Evolutionary conservation across 2,329 filamentous ascomycete species (phyloP).

Genomic region (Cytospora piceicola): DNA sequence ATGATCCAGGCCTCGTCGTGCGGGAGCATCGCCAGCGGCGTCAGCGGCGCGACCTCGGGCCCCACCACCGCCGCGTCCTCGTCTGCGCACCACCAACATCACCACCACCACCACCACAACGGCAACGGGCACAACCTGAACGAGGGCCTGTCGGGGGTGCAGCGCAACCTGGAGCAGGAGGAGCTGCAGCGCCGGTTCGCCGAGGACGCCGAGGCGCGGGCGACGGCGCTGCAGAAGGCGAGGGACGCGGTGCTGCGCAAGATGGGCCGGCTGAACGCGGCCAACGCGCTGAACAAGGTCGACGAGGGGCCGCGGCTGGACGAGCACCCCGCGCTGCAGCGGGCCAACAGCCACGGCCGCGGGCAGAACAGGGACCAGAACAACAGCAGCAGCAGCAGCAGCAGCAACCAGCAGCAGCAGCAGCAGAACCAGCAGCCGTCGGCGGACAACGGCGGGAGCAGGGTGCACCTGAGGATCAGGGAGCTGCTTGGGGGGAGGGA

Average conservation of each 20-base stretch:
- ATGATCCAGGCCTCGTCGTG: constrained; percentile 27
- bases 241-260: constrained; percentile 64
- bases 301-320: constrained; percentile 26
- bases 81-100: neutral
- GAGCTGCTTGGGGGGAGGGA: constrained; percentile 30
- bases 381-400: neutral
- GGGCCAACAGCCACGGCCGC: constrained; percentile 29
- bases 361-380: neutral
- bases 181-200: constrained; percentile 59
- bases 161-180: constrained; percentile 62
- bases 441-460: constrained; percentile 29
- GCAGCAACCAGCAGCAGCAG: neutral
- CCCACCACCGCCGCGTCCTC: neutral
- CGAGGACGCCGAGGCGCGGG: constrained; percentile 59
- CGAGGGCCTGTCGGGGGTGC: constrained; percentile 58
- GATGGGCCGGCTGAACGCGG: constrained; percentile 48
- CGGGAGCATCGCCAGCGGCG: constrained; percentile 22
- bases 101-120: constrained; percentile 8
- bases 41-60: constrained; percentile 14
- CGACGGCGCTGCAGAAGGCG: constrained; percentile 59
- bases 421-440: constrained; percentile 8
- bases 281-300: constrained; percentile 17
- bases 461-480: constrained; percentile 25
- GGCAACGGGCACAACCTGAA: constrained; percentile 38
- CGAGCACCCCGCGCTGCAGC: constrained; percentile 37